Evolutionary conservation across 169 alveolate genomes (phyloP).

Genomic region (Amoebophrya sp.): DNA sequence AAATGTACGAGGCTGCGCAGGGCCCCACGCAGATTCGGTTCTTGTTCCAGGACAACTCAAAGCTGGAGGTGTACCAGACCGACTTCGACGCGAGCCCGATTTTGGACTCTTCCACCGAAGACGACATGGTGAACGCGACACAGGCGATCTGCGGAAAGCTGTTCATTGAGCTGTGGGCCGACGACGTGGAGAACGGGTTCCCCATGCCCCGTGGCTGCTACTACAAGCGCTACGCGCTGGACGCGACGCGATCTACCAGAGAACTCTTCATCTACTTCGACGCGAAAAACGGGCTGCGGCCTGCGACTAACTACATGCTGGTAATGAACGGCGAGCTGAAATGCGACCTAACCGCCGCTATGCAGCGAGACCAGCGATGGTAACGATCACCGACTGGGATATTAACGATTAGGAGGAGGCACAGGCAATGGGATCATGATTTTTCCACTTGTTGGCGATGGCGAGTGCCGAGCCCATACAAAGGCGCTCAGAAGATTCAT

Average conservation of each 20-base stretch:
- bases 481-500: too few relatives aligned
- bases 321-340: constrained; percentile 7
- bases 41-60: not conserved
- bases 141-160: constrained; percentile 16
- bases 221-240: not conserved
- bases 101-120: not conserved
- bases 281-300: not conserved
- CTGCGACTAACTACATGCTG: constrained; percentile 3
- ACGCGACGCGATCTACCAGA: not conserved
- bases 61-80: constrained; percentile 1
- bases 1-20: not conserved
- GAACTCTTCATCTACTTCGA: constrained; percentile 11
- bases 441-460: too few relatives aligned
- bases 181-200: constrained; percentile 17
- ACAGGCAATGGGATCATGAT: too few relatives aligned
- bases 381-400: too few relatives aligned
- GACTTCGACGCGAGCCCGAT: not conserved
- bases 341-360: not conserved
- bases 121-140: not conserved
- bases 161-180: constrained; percentile 18
- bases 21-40: constrained; percentile 9
- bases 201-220: constrained; percentile 17
- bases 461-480: too few relatives aligned
- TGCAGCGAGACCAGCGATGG: too few relatives aligned
- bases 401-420: too few relatives aligned